These are phyloP conservation scores for Xylaria scruposa DNA, from an alignment of 495 filamentous ascomycete genomes.

Conservation along the genomic window DNA sequence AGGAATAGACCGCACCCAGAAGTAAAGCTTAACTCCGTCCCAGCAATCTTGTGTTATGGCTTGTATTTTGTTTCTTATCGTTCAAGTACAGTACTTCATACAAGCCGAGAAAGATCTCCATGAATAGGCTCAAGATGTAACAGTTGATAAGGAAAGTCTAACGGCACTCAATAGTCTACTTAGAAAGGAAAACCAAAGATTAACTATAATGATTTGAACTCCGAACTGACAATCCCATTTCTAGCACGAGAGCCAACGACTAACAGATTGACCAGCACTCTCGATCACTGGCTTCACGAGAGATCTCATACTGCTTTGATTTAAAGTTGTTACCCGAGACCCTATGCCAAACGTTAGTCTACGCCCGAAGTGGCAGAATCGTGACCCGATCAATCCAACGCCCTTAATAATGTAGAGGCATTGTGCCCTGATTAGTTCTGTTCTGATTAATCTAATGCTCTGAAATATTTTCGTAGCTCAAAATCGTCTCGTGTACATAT, in stretches of 20 bases:
- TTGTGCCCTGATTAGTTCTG: neutral
- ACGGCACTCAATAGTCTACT: no score
- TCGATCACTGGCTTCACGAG: neutral
- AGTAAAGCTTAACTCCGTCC: neutral
- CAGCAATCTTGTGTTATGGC: neutral
- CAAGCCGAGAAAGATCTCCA: neutral
- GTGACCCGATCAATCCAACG: neutral
- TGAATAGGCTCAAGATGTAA: neutral
- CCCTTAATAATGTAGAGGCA: neutral
- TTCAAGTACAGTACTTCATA: neutral
- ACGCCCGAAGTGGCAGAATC: neutral
- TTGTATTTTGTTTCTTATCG: neutral
- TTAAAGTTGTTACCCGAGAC: neutral
- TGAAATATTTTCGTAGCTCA: neutral
- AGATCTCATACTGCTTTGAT: neutral
- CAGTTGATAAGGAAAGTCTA: neutral
- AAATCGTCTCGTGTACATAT: neutral
- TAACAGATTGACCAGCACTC: neutral
- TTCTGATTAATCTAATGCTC: neutral
- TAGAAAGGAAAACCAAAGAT: neutral
- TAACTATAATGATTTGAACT: neutral
- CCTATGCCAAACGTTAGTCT: neutral
- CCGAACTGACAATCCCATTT: neutral
- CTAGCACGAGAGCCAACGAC: neutral
- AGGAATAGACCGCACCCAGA: neutral